These are phyloP conservation scores for Atalantia buxifolia DNA, from an alignment of 345 rosid genomes.

Conservation along the genomic window DNA sequence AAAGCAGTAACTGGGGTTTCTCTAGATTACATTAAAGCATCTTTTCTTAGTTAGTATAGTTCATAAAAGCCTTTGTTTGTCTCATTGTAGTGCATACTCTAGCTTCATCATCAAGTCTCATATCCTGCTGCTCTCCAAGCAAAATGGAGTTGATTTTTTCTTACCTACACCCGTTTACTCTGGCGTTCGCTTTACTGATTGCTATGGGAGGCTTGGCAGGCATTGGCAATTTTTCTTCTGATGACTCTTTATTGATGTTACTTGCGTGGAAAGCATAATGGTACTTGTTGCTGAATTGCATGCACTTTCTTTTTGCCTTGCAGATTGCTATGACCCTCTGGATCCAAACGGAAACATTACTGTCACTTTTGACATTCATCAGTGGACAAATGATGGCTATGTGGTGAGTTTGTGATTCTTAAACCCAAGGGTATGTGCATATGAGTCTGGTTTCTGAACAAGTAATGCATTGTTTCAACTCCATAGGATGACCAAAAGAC, in stretches of 20 bases:
- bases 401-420: slow-evolving; percentile 35
- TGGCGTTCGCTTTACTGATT: slow-evolving; percentile 11
- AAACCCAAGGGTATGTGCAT: neutral
- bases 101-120: neutral
- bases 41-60: slow-evolving; percentile 1
- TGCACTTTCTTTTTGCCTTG: slow-evolving; percentile 11
- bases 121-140: neutral
- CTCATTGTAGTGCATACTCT: slow-evolving; percentile 3
- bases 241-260: neutral
- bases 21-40: neutral
- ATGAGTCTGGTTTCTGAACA: neutral
- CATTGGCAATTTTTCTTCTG: slow-evolving; percentile 2
- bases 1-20: neutral
- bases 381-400: slow-evolving; percentile 42
- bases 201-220: slow-evolving; percentile 39
- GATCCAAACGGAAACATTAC: slow-evolving; percentile 60
- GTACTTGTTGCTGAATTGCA: neutral
- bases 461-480: neutral
- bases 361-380: slow-evolving; percentile 41
- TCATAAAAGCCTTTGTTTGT: neutral
- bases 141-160: slow-evolving; percentile 16
- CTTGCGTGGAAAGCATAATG: neutral
- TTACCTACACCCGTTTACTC: neutral
- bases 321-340: slow-evolving; percentile 65
- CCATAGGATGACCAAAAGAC: neutral